Evolutionary conservation across 306 rosid genomes (phyloP).

Genomic region (Trifolium repens): DNA sequence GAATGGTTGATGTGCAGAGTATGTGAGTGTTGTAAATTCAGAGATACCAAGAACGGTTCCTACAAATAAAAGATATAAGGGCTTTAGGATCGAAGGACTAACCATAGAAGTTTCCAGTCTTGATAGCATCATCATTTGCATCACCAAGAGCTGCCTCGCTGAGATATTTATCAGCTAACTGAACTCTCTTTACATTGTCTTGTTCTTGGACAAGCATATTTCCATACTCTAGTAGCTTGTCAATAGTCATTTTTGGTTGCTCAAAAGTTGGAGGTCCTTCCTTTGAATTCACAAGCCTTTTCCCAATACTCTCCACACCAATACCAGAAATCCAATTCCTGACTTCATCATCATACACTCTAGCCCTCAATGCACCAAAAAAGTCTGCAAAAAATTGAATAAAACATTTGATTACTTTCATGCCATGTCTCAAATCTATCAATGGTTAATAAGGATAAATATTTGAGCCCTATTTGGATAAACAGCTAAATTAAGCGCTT

Average conservation of each 20-base stretch:
- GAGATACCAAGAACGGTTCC: no score
- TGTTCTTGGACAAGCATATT: slow-evolving; percentile 74
- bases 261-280: slow-evolving; percentile 76
- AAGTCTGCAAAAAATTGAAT: slow-evolving; percentile 53
- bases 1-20: no score
- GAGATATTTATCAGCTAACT: slow-evolving; percentile 70
- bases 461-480: background rate
- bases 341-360: slow-evolving; percentile 78
- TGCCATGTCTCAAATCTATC: no score
- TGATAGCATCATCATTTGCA: slow-evolving; percentile 66
- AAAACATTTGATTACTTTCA: background rate
- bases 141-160: slow-evolving; percentile 77
- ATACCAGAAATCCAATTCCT: slow-evolving; percentile 65
- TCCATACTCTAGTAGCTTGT: slow-evolving; percentile 69
- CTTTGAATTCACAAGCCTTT: slow-evolving; percentile 71
- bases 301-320: slow-evolving; percentile 65
- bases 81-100: slow-evolving; percentile 25
- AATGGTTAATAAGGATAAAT: no score
- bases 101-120: slow-evolving; percentile 63
- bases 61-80: no score
- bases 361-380: slow-evolving; percentile 80
- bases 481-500: background rate
- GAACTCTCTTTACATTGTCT: slow-evolving; percentile 83
- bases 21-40: no score
- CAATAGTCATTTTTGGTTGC: slow-evolving; percentile 58